phyloP scores from a whole-genome alignment of 2,329 filamentous ascomycete genomes.

The Colletotrichum orchidophilum region DNA sequence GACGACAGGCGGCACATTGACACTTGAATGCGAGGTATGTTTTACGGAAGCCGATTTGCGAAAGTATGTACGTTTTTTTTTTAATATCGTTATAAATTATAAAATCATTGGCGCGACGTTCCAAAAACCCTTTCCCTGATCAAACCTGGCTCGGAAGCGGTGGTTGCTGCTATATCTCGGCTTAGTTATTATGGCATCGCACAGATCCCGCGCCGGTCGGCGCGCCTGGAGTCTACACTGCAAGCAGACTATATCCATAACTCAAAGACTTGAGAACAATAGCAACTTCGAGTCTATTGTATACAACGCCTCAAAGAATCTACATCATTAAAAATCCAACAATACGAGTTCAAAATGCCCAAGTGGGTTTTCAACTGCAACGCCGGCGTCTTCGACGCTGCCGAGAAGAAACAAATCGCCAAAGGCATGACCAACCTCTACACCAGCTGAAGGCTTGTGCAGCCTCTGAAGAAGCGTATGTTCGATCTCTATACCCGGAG shows the following conservation, averaged over 20 bases:
- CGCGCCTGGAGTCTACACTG: neutral
- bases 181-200: neutral
- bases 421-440: constrained; percentile 16
- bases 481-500: too few relatives aligned
- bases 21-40: neutral
- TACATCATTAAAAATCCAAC: too few relatives aligned
- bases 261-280: too few relatives aligned
- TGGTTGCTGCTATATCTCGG: neutral
- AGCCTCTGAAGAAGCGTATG: too few relatives aligned
- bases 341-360: neutral
- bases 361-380: constrained; percentile 21
- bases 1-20: neutral
- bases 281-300: too few relatives aligned
- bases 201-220: neutral
- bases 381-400: neutral
- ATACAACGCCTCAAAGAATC: too few relatives aligned
- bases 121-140: neutral
- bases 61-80: too few relatives aligned
- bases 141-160: neutral
- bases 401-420: constrained; percentile 14
- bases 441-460: too few relatives aligned
- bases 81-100: too few relatives aligned
- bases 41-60: too few relatives aligned
- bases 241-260: neutral
- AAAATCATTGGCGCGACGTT: neutral